phyloP scores from a whole-genome alignment of 1,284 basidiomycete genomes.

The Irpex sp. region DNA sequence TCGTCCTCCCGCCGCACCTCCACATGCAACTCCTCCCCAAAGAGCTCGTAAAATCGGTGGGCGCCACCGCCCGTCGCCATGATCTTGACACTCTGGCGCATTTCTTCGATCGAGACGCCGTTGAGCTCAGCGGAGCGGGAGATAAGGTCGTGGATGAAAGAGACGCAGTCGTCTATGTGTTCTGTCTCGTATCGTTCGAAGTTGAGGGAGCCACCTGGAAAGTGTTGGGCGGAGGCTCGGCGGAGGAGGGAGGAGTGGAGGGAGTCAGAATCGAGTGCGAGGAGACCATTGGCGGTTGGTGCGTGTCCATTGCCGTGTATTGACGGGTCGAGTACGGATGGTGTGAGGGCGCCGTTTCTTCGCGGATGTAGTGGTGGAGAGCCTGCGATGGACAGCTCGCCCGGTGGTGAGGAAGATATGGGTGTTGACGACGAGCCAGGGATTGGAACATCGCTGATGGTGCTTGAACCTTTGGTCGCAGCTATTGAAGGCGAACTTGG shows the following conservation, averaged over 20 bases:
- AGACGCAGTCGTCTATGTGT: slow-evolving; percentile 82
- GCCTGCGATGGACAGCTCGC: slow-evolving; percentile 15
- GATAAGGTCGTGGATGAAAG: slow-evolving; percentile 88
- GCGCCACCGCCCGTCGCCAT: slow-evolving; percentile 98
- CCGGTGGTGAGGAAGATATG: slow-evolving; percentile 28
- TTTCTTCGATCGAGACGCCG: slow-evolving; percentile 84
- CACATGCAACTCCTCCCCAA: slow-evolving; percentile 75
- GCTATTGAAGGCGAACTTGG: slow-evolving; percentile 64
- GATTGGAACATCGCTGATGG: slow-evolving; percentile 42
- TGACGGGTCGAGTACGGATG: slow-evolving; percentile 61
- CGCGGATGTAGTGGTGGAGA: slow-evolving; percentile 20
- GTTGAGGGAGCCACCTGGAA: slow-evolving; percentile 96
- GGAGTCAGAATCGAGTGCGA: slow-evolving; percentile 43
- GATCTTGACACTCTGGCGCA: slow-evolving; percentile 93
- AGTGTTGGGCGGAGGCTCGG: slow-evolving; percentile 70
- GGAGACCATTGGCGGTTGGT: slow-evolving; percentile 23
- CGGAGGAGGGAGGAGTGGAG: slow-evolving; percentile 66
- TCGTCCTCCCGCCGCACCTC: slow-evolving; percentile 93
- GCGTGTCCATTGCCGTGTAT: slow-evolving; percentile 22
- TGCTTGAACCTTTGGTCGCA: slow-evolving; percentile 53
- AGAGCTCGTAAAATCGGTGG: slow-evolving; percentile 88
- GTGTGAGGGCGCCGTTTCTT: slow-evolving; percentile 78
- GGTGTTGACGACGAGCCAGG: slow-evolving; percentile 47
- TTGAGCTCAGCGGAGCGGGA: slow-evolving; percentile 86
- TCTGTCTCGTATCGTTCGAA: slow-evolving; percentile 97